Base-by-base conservation (phyloP, 2,329 filamentous ascomycete species). In the Huntiella abstrusa region DNA sequence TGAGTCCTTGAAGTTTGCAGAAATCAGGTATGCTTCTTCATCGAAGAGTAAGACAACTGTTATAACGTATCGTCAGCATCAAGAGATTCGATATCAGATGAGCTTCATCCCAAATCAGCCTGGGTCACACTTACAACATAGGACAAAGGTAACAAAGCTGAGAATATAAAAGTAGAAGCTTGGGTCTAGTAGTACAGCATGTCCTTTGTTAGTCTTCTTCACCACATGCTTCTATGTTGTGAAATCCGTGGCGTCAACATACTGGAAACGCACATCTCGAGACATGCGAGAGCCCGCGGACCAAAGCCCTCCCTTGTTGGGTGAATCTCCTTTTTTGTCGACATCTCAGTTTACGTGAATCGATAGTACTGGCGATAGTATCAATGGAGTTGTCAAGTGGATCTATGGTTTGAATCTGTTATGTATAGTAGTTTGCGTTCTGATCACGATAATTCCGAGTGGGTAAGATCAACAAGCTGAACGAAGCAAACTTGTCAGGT, bases 261-360 rank as follows among this genome's bases (percentile, higher is more conserved):
- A 45, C 43, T 32, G n/a, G 43, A 33, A 19, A 45, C 15, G 37
- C 43, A 40, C 33, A 33, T 40, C 17, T 45, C 43, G 19, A 45
- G 39, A 28, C 22, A 28, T 28, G 22, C 22, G 22, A 28, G 22
- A 6, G 22, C 22, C 22, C 22, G 22, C 4, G 22, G 22, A 8
- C 22, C 22, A 28, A 28, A 28, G 6, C 22, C 22, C 6, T 6
- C 7, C 22, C 3, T 28, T 28, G 22, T 28, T 28, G 22, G 22
- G 22, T 6, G 6, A 8, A 28, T 28, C 22, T 6, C 7, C 22
- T 28, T 8, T 28, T 28, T 28, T 28, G 22, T 28, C 22, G 22
- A 28, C 22, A 28, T 28, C 5, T 28, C 22, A 7, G 22, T 28
- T 28, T 28, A 6, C 22, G 1, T 28, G 5, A 8, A 3, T 28